phyloP scores from a whole-genome alignment of 1,284 basidiomycete species.

The Rhodotorula sp. region DNA sequence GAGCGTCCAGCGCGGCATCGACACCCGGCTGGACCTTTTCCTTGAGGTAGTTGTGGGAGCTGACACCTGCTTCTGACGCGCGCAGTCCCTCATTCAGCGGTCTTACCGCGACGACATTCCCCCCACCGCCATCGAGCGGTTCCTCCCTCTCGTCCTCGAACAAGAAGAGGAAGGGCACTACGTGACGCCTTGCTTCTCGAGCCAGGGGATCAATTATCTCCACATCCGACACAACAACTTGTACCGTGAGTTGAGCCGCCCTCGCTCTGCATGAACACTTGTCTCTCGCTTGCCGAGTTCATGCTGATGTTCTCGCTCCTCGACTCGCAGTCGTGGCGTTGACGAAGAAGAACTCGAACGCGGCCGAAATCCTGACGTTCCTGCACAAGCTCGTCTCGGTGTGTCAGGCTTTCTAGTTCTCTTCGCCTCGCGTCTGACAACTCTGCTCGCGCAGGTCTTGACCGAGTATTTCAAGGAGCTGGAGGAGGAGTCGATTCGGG shows the following conservation, averaged over 20 bases:
- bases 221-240: constrained; percentile 97
- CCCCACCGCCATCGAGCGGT: constrained; percentile 82
- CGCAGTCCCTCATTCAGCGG: constrained; percentile 89
- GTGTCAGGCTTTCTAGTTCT: constrained; percentile 25
- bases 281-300: background rate
- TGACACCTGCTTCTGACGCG: background rate
- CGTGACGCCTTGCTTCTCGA: constrained; percentile 92
- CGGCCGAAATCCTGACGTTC: constrained; percentile 94
- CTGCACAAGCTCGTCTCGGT: constrained; percentile 77
- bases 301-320: background rate
- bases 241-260: constrained; percentile 66
- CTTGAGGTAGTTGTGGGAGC: fast-evolving
- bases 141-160: constrained; percentile 90
- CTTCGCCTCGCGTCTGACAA: background rate
- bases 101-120: constrained; percentile 91
- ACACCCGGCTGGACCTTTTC: too few relatives aligned
- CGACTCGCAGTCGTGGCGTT: constrained; percentile 75
- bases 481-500: constrained; percentile 97
- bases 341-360: constrained; percentile 94
- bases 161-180: constrained; percentile 96
- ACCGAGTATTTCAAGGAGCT: constrained; percentile 99
- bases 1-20: background rate
- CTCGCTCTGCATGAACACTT: background rate
- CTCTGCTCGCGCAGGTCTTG: constrained; percentile 61
- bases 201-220: constrained; percentile 94